phyloP scores from a whole-genome alignment of 331 rosid species.

The Pyracantha coccinea region DNA sequence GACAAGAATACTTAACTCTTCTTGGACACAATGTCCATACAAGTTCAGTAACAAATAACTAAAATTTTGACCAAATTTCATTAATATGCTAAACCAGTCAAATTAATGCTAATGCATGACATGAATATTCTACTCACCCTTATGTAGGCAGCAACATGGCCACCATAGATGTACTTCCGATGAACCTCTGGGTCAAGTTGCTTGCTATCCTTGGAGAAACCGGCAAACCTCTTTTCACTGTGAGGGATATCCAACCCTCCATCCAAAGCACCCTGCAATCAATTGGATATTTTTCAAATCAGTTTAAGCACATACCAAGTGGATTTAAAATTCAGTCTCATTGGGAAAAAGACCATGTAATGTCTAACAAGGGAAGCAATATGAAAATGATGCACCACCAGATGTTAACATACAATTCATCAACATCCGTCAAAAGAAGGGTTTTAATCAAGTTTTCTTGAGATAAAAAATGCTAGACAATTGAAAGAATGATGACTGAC shows the following conservation, averaged over 20 bases:
- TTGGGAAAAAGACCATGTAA: too few species aligned
- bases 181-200: slow-evolving; percentile 82
- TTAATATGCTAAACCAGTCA: too few species aligned
- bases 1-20: neutral
- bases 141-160: slow-evolving; percentile 68
- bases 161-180: slow-evolving; percentile 66
- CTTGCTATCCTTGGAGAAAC: slow-evolving; percentile 54
- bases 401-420: too few species aligned
- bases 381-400: too few species aligned
- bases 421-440: too few species aligned
- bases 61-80: too few species aligned
- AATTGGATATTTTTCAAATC: neutral
- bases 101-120: neutral
- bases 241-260: slow-evolving; percentile 95
- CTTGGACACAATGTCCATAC: slow-evolving; percentile 43
- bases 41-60: slow-evolving; percentile 15
- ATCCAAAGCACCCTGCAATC: slow-evolving; percentile 69
- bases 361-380: neutral
- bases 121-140: slow-evolving; percentile 24
- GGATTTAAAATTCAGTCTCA: too few species aligned
- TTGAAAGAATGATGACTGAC: too few species aligned
- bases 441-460: too few species aligned
- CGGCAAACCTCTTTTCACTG: slow-evolving; percentile 83
- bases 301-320: too few species aligned
- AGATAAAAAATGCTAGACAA: too few species aligned